phyloP scores from a whole-genome alignment of 2,329 filamentous ascomycete species.

The Plectosphaerella sp. region DNA sequence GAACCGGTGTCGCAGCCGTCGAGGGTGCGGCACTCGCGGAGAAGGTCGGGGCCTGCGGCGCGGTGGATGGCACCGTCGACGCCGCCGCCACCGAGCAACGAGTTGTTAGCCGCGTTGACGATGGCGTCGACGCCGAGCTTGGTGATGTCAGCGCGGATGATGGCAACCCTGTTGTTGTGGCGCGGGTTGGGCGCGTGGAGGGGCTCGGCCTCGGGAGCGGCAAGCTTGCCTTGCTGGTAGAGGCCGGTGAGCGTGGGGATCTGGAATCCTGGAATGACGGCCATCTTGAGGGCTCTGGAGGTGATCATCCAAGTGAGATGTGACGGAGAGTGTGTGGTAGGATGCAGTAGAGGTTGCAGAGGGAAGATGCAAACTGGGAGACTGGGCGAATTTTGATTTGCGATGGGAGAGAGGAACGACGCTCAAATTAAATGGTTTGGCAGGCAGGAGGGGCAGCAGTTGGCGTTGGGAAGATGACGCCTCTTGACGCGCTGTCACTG shows the following conservation, averaged over 20 bases:
- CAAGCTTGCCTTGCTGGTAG: slow-evolving; percentile 55
- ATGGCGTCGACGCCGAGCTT: slow-evolving; percentile 73
- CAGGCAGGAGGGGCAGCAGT: too few relatives aligned
- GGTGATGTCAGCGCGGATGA: slow-evolving; percentile 78
- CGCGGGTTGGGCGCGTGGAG: slow-evolving; percentile 34
- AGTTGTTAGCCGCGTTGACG: slow-evolving; percentile 85
- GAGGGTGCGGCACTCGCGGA: slow-evolving; percentile 67
- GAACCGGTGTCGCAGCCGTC: slow-evolving; percentile 70
- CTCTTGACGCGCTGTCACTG: too few relatives aligned
- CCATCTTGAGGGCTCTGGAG: slow-evolving; percentile 21
- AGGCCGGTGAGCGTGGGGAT: slow-evolving; percentile 62
- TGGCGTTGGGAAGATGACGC: too few relatives aligned
- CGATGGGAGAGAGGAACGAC: too few relatives aligned
- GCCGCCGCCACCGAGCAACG: slow-evolving; percentile 81
- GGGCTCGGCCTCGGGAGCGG: slow-evolving; percentile 14
- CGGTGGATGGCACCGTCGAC: slow-evolving; percentile 85
- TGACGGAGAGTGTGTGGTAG: too few relatives aligned
- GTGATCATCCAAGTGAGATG: not conserved
- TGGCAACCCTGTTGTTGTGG: slow-evolving; percentile 63
- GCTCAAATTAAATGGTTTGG: too few relatives aligned
- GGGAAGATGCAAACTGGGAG: too few relatives aligned
- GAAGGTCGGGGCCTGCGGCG: slow-evolving; percentile 67
- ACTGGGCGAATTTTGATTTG: too few relatives aligned
- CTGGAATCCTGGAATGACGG: slow-evolving; percentile 39
- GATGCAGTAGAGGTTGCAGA: too few relatives aligned